phyloP scores from a whole-genome alignment of 2,329 filamentous ascomycete genomes.

The Sclerotinia glacialis region DNA sequence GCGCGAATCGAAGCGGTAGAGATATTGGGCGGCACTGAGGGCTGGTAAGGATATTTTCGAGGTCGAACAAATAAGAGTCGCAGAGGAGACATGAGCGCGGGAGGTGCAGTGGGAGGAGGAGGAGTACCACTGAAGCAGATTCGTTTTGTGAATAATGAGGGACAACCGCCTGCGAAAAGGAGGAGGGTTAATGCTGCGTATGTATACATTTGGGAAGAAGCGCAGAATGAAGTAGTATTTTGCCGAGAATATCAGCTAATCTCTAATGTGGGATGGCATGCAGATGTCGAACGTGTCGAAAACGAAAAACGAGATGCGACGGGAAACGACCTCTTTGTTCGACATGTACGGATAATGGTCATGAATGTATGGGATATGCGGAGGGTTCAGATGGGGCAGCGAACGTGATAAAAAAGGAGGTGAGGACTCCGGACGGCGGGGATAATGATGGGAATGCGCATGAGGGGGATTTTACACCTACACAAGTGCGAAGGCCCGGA shows the following conservation, averaged over 20 bases:
- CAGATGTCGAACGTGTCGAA: conserved; percentile 70
- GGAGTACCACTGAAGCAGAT: conserved; percentile 51
- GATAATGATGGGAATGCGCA: conserved; percentile 44
- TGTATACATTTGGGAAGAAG: conserved; percentile 41
- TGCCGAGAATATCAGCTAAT: background rate
- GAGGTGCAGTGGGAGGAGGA: background rate
- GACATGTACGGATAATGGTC: conserved; percentile 69
- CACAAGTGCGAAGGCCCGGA: background rate
- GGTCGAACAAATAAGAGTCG: background rate
- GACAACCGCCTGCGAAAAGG: conserved; percentile 75
- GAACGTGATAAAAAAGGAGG: conserved; percentile 33
- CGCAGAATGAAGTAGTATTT: background rate
- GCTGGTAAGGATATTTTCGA: background rate
- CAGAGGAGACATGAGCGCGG: conserved; percentile 11
- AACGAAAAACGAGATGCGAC: conserved; percentile 72
- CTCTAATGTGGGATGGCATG: background rate
- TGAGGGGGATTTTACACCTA: conserved; percentile 36
- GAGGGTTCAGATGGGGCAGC: conserved; percentile 37
- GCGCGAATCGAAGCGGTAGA: conserved; percentile 6
- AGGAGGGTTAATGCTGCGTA: conserved; percentile 77
- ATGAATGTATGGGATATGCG: conserved; percentile 65
- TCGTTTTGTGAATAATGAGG: conserved; percentile 79
- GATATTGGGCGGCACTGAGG: background rate
- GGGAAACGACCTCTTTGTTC: conserved; percentile 70
- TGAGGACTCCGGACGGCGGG: conserved; percentile 36